Conservation (phyloP, 306 rosid species). For the Carpinus viminea region DNA sequence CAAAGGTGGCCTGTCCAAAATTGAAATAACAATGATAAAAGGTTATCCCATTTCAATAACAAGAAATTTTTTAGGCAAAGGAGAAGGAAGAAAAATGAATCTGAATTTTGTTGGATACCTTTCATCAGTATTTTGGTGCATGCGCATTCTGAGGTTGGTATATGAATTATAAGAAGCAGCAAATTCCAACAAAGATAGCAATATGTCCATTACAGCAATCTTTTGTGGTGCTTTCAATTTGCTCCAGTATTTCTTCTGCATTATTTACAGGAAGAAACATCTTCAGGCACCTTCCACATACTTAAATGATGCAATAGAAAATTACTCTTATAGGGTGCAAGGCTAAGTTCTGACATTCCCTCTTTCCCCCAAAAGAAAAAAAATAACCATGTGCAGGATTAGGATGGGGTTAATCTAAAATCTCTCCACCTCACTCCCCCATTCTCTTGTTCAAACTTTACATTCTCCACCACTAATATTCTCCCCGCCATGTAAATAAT, state of each 20-base stretch:
- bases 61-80: conserved; percentile 21
- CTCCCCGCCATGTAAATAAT: background rate
- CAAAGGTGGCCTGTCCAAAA: conserved; percentile 86
- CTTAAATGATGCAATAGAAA: conserved; percentile 12
- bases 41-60: conserved; percentile 19
- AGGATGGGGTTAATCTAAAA: conserved; percentile 1
- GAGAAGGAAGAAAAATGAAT: conserved; percentile 4
- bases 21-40: conserved; percentile 25
- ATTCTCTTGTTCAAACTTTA: background rate
- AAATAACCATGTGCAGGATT: background rate
- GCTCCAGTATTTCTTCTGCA: conserved; percentile 95
- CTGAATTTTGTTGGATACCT: conserved; percentile 46
- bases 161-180: conserved; percentile 93
- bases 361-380: background rate
- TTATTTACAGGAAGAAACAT: conserved; percentile 29
- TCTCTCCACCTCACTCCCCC: background rate
- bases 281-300: conserved; percentile 10
- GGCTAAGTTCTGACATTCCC: background rate
- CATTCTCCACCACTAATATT: background rate
- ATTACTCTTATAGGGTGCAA: background rate
- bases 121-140: conserved; percentile 82
- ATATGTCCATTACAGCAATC: conserved; percentile 76
- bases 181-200: conserved; percentile 81
- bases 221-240: conserved; percentile 73
- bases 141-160: conserved; percentile 79